Conservation (phyloP, 164 flowering plant species). For the Saururus chinensis region DNA sequence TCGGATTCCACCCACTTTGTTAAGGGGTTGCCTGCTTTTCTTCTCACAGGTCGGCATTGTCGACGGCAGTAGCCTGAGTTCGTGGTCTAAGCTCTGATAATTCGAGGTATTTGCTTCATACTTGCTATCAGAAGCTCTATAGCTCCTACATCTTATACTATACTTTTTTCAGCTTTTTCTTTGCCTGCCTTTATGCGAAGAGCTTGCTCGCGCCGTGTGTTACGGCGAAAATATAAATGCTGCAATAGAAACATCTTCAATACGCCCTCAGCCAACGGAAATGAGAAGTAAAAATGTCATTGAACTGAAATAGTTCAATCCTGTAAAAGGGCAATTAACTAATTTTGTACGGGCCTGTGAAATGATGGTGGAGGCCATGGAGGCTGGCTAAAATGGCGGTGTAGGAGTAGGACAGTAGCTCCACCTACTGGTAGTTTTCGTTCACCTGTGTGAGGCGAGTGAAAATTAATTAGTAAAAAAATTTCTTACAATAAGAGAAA, state of each 20-base stretch:
- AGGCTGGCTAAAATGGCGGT: not conserved
- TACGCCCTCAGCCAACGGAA: too few species aligned
- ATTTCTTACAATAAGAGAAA: not conserved
- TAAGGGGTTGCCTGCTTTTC: not conserved
- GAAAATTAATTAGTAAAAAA: not conserved
- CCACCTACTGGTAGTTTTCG: not conserved
- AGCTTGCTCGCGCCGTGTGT: too few species aligned
- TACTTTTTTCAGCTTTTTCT: too few species aligned
- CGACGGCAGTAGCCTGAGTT: not conserved
- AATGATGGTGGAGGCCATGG: not conserved
- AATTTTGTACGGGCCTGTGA: not conserved
- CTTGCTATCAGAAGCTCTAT: too few species aligned
- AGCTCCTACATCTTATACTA: too few species aligned
- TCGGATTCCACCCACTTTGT: too few species aligned
- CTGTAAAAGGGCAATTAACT: not conserved
- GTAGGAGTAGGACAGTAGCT: too few species aligned
- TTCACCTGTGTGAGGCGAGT: not conserved
- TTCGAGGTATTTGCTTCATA: not conserved
- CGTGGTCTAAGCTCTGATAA: not conserved
- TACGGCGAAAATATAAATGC: too few species aligned
- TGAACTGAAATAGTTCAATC: too few species aligned
- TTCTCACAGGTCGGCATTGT: not conserved
- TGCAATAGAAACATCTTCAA: too few species aligned
- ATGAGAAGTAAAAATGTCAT: too few species aligned
- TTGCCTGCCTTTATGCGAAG: too few species aligned